Conservation (phyloP, 768 basidiomycete species). For the Suillus variegatus region DNA sequence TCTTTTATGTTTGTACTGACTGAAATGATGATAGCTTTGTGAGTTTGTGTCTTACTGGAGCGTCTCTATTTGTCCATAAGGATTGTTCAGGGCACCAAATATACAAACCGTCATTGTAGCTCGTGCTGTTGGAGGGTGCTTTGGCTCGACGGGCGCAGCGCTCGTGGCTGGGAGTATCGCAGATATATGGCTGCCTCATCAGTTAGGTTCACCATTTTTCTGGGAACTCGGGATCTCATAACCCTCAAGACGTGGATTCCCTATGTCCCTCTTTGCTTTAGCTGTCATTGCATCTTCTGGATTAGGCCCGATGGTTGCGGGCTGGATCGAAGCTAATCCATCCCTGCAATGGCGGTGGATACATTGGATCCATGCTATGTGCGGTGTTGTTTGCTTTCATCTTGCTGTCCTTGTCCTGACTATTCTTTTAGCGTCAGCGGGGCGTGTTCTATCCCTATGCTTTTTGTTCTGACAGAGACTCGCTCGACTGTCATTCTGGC, state of each 20-base stretch:
- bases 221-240: not conserved
- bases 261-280: conserved; percentile 74
- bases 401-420: not conserved
- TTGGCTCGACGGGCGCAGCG: conserved; percentile 68
- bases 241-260: conserved; percentile 63
- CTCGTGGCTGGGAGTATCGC: conserved; percentile 78
- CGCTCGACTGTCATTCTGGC: conserved; percentile 70
- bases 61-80: not conserved
- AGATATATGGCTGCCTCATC: conserved; percentile 64
- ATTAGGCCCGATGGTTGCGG: conserved; percentile 62
- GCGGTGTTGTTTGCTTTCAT: conserved; percentile 12
- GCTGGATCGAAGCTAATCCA: conserved; percentile 64
- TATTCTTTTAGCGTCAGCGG: conserved; percentile 47
- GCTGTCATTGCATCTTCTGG: conserved; percentile 62
- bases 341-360: conserved; percentile 80
- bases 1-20: conserved; percentile 49
- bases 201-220: conserved; percentile 40
- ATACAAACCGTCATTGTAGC: conserved; percentile 66
- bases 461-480: conserved; percentile 70
- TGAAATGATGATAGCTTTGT: conserved; percentile 43
- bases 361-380: conserved; percentile 79
- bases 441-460: conserved; percentile 48
- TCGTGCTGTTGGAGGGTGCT: conserved; percentile 65
- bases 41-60: conserved; percentile 11
- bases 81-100: conserved; percentile 35